Base-by-base conservation (phyloP, 2,329 filamentous ascomycete species). In the Phoma sp. region DNA sequence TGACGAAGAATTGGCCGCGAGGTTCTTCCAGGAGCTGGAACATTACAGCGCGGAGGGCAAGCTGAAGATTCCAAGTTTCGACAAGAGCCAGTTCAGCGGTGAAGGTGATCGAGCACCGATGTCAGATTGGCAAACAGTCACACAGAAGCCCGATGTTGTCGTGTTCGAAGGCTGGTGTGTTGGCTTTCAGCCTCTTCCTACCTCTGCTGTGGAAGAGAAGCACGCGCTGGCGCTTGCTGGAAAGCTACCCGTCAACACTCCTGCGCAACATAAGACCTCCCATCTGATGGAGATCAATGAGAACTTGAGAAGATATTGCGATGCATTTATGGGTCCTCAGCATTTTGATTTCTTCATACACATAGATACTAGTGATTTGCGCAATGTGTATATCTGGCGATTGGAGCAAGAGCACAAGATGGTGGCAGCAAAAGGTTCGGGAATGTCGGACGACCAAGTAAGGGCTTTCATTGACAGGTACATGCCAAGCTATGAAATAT, bases 91-190 rank as follows among this genome's bases (percentile, higher is more conserved):
- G 13, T 91, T 87, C 75, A 76, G 79, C 22, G 92, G 92, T 9
- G 83, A 88, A 57, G 92, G 92, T 22, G 91, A 96, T 75, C 87
- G 92, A 44, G 79, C 84, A 1, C 84, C 88, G 0, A 75, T 83
- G 52, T 76, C 75, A 9, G 69, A 81, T 41, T 96, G 91, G 90
- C 76, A 80, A 24, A 68, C 69, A 11, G 80, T 88, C 55, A 85
- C 86, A 61, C 75, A 71, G 2, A 78, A 74, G n/a, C 75, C 85
- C 2, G 80, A 83, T 46, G 85, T 93, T 6, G 82, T 96, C 22
- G 84, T 96, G 46, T 87, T 96, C 59, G 92, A 97, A 74, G 92
- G 93, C 14, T 96, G 92, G 93, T 95, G 89, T 72, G 86, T 96
- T 10, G 93, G 91, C 2, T 96, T 96, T 76, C 85, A 87, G 5